Evolutionary conservation across 129 eudicot species (phyloP).

Genomic region (Escallonia herrerae): DNA sequence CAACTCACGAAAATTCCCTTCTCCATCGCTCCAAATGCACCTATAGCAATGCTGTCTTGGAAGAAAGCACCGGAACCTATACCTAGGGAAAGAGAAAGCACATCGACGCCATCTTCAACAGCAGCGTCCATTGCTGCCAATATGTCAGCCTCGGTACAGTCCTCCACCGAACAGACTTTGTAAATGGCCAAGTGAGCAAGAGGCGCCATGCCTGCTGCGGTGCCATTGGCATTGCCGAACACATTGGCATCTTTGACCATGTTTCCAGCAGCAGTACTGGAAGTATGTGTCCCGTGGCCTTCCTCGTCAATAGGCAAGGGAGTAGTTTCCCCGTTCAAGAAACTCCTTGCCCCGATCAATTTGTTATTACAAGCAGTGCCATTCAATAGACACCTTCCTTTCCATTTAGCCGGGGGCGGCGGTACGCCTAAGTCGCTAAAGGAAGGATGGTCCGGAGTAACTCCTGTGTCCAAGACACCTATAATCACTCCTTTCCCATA

Average conservation of each 20-base stretch:
- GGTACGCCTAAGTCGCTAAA: slow-evolving; percentile 24
- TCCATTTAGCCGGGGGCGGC: slow-evolving; percentile 45
- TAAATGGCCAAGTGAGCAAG: background rate
- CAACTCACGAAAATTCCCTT: too few relatives aligned
- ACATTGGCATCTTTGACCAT: slow-evolving; percentile 17
- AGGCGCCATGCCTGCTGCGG: background rate
- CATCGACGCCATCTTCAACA: background rate
- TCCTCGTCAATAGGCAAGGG: background rate
- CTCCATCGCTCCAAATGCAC: too few relatives aligned
- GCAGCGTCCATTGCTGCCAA: background rate
- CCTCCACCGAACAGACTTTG: background rate
- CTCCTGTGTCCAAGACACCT: slow-evolving; percentile 30
- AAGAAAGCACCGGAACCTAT: background rate
- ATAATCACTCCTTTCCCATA: slow-evolving; percentile 32
- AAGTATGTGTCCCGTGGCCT: slow-evolving; percentile 8
- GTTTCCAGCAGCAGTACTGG: slow-evolving; percentile 24
- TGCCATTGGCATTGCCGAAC: slow-evolving; percentile 15
- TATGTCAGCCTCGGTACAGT: background rate
- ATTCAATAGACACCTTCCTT: slow-evolving; percentile 20
- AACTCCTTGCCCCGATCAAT: background rate
- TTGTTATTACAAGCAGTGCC: background rate
- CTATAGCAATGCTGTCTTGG: too few relatives aligned
- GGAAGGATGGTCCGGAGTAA: slow-evolving; percentile 30
- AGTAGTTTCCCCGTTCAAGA: background rate
- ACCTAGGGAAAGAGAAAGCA: background rate